phyloP scores from a whole-genome alignment of 495 filamentous ascomycete species.

The Tetracladium setigerum region DNA sequence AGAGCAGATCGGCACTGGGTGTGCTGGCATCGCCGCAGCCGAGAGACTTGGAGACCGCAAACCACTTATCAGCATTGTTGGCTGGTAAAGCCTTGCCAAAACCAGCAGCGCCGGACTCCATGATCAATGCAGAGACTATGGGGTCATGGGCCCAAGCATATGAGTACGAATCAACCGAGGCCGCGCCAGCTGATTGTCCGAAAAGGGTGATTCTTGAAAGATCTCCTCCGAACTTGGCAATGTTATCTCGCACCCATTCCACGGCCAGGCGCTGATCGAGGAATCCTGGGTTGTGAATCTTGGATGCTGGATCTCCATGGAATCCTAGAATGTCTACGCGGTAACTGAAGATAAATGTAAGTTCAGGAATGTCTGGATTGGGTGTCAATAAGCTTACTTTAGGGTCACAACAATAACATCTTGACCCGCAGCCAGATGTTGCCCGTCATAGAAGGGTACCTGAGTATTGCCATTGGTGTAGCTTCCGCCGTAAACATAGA shows the following conservation, averaged over 20 bases:
- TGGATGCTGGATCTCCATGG: constrained; percentile 29
- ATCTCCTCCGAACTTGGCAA: constrained; percentile 43
- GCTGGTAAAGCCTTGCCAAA: constrained; percentile 27
- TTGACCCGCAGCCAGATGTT: constrained; percentile 33
- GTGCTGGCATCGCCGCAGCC: constrained; percentile 29
- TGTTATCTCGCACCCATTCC: constrained; percentile 53
- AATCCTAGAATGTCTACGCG: constrained; percentile 46
- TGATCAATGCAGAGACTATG: constrained; percentile 37
- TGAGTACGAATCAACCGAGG: constrained; percentile 41
- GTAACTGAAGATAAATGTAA: constrained; percentile 40
- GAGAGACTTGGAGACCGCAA: constrained; percentile 30
- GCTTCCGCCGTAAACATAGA: constrained; percentile 30
- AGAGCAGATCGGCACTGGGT: constrained; percentile 27
- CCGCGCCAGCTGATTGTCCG: constrained; percentile 39
- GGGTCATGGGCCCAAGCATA: constrained; percentile 40
- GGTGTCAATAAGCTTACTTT: constrained; percentile 33
- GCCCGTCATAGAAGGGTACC: constrained; percentile 28
- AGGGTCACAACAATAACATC: constrained; percentile 50
- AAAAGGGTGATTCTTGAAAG: constrained; percentile 23
- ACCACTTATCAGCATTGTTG: constrained; percentile 24
- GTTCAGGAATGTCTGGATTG: constrained; percentile 23
- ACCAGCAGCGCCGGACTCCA: constrained; percentile 43
- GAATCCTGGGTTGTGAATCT: constrained; percentile 30
- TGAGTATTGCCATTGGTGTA: constrained; percentile 26
- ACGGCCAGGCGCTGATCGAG: constrained; percentile 40